phyloP scores from a whole-genome alignment of 1,139 yeast genomes.

The Taphrina pruni region DNA sequence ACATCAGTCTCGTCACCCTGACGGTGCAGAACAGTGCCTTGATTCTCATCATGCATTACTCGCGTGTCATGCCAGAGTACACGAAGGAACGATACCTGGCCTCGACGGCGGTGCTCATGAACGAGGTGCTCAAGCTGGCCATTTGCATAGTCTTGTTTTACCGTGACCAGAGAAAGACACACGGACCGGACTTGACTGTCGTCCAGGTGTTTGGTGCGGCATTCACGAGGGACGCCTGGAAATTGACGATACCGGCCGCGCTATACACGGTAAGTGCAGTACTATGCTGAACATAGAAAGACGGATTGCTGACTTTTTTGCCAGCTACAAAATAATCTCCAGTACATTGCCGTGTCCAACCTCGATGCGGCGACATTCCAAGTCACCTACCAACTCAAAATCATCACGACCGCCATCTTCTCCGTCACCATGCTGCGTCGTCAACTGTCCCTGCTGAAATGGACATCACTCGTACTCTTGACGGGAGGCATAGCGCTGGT shows the following conservation, averaged over 20 bases:
- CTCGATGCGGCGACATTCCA: constrained; percentile 57
- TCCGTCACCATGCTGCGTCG: constrained; percentile 55
- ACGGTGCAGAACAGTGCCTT: constrained; percentile 53
- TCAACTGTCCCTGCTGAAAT: constrained; percentile 50
- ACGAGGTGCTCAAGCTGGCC: constrained; percentile 54
- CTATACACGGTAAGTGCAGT: constrained; percentile 50
- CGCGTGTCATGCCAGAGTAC: constrained; percentile 55
- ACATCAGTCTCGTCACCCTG: constrained; percentile 51
- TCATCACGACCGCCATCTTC: constrained; percentile 56
- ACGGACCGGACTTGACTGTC: constrained; percentile 23
- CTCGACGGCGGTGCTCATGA: constrained; percentile 56
- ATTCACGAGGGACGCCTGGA: constrained; percentile 54
- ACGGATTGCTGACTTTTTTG: no score
- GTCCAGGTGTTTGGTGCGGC: constrained; percentile 48
- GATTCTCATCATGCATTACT: constrained; percentile 55
- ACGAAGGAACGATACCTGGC: constrained; percentile 52
- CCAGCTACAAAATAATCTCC: constrained; percentile 53
- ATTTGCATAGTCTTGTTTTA: constrained; percentile 50
- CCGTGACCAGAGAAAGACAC: constrained; percentile 39
- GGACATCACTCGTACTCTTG: constrained; percentile 53
- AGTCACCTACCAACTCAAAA: constrained; percentile 56
- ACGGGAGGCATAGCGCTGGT: constrained; percentile 55
- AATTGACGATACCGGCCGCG: constrained; percentile 55
- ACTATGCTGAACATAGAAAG: no score
- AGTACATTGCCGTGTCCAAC: constrained; percentile 56